phyloP scores from a whole-genome alignment of 2,329 filamentous ascomycete genomes.

The Ceratocystis papillata region DNA sequence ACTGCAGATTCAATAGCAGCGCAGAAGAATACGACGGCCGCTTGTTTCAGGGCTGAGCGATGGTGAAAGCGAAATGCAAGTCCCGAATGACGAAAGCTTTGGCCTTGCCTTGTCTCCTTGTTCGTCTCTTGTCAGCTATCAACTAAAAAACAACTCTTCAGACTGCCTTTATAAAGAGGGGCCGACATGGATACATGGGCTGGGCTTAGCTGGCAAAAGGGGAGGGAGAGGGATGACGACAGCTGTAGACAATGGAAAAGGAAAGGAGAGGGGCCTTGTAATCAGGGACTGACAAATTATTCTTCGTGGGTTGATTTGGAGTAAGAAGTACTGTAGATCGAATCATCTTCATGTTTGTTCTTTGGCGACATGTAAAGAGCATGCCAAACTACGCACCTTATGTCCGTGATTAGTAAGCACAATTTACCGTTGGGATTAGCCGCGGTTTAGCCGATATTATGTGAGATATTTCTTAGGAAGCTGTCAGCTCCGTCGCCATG shows the following conservation, averaged over 20 bases:
- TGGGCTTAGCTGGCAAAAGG: background rate
- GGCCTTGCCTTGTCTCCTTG: constrained; percentile 43
- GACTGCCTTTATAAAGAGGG: background rate
- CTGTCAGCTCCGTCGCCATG: background rate
- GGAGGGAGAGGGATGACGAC: background rate
- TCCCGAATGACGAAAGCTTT: background rate
- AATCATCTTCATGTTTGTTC: background rate
- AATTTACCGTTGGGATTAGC: background rate
- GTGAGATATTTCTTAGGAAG: background rate
- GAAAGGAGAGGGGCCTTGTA: background rate
- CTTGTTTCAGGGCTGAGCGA: constrained; percentile 16
- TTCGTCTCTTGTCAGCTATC: constrained; percentile 33
- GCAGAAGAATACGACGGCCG: constrained; percentile 9
- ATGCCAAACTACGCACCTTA: background rate
- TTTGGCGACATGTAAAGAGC: background rate
- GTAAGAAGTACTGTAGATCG: background rate
- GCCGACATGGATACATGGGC: background rate
- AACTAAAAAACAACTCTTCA: constrained; percentile 30
- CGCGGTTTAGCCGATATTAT: background rate
- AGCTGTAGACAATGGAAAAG: background rate
- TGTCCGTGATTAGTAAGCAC: background rate
- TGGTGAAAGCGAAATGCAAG: background rate
- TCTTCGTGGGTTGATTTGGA: background rate
- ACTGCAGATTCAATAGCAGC: background rate
- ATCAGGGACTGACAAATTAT: background rate